phyloP scores from a whole-genome alignment of 139 green algal species.

The Chlamydomonas asymmetrica region DNA sequence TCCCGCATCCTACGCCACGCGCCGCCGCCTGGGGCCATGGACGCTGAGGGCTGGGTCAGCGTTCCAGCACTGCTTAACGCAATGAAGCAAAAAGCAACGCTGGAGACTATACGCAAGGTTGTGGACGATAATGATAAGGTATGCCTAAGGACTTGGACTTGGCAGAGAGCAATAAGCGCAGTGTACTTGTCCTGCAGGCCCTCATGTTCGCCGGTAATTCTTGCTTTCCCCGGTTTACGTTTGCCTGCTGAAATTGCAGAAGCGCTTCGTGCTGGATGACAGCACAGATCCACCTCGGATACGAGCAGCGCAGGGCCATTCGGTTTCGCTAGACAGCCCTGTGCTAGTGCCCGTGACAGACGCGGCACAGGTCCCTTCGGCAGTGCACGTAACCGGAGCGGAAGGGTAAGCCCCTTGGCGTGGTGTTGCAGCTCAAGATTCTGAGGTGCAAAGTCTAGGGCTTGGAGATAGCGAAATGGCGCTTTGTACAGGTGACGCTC shows the following conservation, averaged over 20 bases:
- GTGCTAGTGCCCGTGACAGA: constrained; percentile 47
- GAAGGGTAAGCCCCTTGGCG: constrained; percentile 32
- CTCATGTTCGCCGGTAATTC: too few species aligned
- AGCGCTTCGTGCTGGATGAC: constrained; percentile 60
- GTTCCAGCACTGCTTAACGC: constrained; percentile 37
- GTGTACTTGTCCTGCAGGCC: too few species aligned
- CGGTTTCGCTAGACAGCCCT: constrained; percentile 50
- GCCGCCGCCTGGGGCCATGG: constrained; percentile 46
- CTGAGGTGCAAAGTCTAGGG: too few species aligned
- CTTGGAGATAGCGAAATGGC: neutral
- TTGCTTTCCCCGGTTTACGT: neutral
- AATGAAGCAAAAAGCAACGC: constrained; percentile 21
- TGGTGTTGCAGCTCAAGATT: neutral
- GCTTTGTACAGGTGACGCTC: too few species aligned
- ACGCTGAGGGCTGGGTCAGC: constrained; percentile 43
- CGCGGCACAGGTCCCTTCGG: constrained; percentile 19
- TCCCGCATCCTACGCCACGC: constrained; percentile 45
- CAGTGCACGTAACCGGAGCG: constrained; percentile 57
- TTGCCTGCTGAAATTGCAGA: constrained; percentile 27
- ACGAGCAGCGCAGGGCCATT: constrained; percentile 61
- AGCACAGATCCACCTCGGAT: constrained; percentile 34
- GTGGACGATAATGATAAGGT: constrained; percentile 43
- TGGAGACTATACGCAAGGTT: constrained; percentile 29
- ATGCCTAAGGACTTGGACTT: too few species aligned
- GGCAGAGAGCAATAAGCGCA: too few species aligned